Evolutionary conservation across 2,329 filamentous ascomycete genomes (phyloP), one percentile per base, ranked within the genome.

Genomic region (Kalaharituber pfeilii): DNA sequence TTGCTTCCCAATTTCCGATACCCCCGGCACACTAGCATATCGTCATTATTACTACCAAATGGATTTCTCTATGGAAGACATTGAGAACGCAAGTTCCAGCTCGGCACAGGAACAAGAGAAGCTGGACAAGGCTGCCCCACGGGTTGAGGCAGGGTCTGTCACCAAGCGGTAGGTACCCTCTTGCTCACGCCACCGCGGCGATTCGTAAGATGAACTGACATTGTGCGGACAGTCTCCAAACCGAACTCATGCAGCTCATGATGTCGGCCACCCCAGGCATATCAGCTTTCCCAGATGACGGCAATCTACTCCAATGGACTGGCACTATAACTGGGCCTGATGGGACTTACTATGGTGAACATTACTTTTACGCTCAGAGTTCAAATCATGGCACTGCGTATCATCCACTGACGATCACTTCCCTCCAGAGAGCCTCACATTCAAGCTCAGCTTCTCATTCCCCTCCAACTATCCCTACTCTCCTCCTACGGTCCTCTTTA

Each of bases 201-300:
- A 29, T 28, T 33, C 15, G n/a, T 22, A 25, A 27, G 20, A 18
- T 24, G 15, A 26, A 22, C 53, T 55, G 24, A 55, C 49, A 30
- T 13, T 33, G 29, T 45, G 13, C 18, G n/a, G 26, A 26, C 66
- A 96, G 91, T 65, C 76, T 98, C 55, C 91, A 98, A 71, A 93
- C 88, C 50, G 91, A 98, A 71, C 77, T 98, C 62, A 96, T 98
- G 89, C 83, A 91, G 69, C 80, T 98, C 63, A 96, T 98, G 91
- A 88, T 87, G 64, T 88, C 88, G 42, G 82, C 88, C 1, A 88
- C 89, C 0, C 86, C 88, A 13, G 91, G 91, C 62, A 81, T 96
- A 65, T 94, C 88, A 54, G 93, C 93, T 59, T 98, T 98, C 69
- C 91, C 91, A 26, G 82, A 86, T 56, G 81, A 81, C 30, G 85